A percentile compares a stretch with the other conserved stretches of the same genome.
These are phyloP conservation scores for Diaporthe ampelina DNA, from an alignment of 2,329 filamentous ascomycete genomes.

Conservation along the genomic window DNA sequence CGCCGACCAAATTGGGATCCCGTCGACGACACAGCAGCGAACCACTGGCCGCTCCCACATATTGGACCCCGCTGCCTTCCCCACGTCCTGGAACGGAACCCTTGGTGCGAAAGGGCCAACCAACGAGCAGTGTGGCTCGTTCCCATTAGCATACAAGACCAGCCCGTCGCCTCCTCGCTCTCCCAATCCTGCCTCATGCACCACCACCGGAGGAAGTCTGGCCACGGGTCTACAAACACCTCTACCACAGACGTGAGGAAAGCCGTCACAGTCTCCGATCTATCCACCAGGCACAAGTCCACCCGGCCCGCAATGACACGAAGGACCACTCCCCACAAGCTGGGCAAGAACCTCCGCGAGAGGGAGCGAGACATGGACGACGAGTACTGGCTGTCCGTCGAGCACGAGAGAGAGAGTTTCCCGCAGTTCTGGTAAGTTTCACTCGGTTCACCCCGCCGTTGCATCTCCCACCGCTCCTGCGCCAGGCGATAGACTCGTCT, in stretches of 20 bases:
- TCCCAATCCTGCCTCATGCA: conserved; percentile 59
- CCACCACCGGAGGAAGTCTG: conserved; percentile 70
- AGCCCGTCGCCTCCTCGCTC: conserved; percentile 26
- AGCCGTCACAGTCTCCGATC: conserved; percentile 60
- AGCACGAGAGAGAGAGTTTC: conserved; percentile 74
- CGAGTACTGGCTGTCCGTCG: conserved; percentile 58
- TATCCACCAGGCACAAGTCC: conserved; percentile 58
- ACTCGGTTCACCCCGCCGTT: conserved; percentile 9
- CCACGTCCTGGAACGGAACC: conserved; percentile 37
- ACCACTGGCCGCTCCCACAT: conserved; percentile 23
- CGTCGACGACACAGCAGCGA: conserved; percentile 27
- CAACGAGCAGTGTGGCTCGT: conserved; percentile 39
- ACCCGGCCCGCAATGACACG: conserved; percentile 60
- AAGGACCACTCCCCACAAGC: conserved; percentile 61
- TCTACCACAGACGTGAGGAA: conserved; percentile 70
- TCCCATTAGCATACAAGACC: conserved; percentile 25
- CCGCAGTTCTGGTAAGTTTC: conserved; percentile 74
- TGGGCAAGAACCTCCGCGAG: conserved; percentile 65
- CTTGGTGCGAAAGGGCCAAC: conserved; percentile 32
- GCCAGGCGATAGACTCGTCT: conserved; percentile 16
- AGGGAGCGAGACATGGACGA: conserved; percentile 66
- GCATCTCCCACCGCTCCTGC: conserved; percentile 41
- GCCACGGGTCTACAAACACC: conserved; percentile 65
- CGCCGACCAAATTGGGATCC: conserved; percentile 20
- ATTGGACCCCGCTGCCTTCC: conserved; percentile 39